Evolutionary conservation across 805 yeast genomes (phyloP).

Genomic region (Maudiozyma bulderi): DNA sequence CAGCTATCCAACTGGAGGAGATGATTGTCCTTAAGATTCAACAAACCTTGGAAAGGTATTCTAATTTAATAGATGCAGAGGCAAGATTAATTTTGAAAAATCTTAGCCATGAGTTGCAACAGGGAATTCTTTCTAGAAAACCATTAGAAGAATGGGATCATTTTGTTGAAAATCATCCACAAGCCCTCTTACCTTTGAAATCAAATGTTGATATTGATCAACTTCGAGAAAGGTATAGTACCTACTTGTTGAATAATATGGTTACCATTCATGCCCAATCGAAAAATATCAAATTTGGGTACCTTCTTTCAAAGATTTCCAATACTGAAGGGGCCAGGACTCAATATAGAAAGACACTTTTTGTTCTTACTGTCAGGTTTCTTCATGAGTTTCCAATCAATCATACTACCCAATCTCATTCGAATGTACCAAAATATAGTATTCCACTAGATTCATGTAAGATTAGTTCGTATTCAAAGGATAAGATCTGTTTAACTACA

Average conservation of each 20-base stretch:
- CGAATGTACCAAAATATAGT: conserved; percentile 3
- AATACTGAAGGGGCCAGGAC: neutral
- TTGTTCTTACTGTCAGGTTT: conserved; percentile 54
- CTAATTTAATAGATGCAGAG: conserved; percentile 42
- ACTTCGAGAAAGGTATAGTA: neutral
- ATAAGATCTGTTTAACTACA: conserved; percentile 30
- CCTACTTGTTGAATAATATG: neutral
- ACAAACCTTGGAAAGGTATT: conserved; percentile 41
- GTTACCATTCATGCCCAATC: neutral
- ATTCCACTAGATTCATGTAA: conserved; percentile 3
- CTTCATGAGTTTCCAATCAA: conserved; percentile 51
- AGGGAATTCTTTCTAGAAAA: conserved; percentile 42
- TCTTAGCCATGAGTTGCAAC: conserved; percentile 32
- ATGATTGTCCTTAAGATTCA: conserved; percentile 55
- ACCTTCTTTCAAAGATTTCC: neutral
- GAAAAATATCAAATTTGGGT: neutral
- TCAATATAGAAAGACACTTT: conserved; percentile 36
- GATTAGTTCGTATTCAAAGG: conserved; percentile 35
- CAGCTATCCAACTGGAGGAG: conserved; percentile 54
- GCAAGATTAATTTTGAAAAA: conserved; percentile 44
- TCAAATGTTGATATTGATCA: conserved; percentile 13
- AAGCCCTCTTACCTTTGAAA: conserved; percentile 31
- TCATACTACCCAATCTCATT: conserved; percentile 14
- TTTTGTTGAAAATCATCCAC: conserved; percentile 39
- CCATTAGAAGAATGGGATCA: conserved; percentile 60